Conservation (phyloP, 257 asterid genomes). For the Echium plantagineum region DNA sequence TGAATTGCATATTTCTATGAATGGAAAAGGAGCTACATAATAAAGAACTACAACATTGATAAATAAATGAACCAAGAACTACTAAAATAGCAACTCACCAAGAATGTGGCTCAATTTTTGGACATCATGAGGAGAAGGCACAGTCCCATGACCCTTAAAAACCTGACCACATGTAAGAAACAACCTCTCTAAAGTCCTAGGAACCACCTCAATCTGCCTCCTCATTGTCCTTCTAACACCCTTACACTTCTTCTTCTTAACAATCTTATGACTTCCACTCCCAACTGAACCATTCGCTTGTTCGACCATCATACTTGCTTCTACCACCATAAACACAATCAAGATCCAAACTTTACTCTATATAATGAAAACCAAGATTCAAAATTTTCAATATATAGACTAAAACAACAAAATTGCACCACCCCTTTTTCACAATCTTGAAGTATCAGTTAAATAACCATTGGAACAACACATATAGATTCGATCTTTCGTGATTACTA, state of each 20-base stretch:
- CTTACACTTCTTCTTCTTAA: constrained; percentile 32
- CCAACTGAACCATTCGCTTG: constrained; percentile 10
- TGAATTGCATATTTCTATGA: no score
- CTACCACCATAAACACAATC: background rate
- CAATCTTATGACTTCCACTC: constrained; percentile 12
- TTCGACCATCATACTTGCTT: constrained; percentile 21
- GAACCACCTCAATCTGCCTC: constrained; percentile 16
- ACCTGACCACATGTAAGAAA: constrained; percentile 35
- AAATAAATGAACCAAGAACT: background rate
- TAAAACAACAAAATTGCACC: background rate
- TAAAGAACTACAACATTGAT: no score
- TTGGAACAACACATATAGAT: no score
- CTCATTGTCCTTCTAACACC: constrained; percentile 10
- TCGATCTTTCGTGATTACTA: background rate
- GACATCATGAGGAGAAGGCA: constrained; percentile 40
- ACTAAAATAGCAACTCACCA: constrained; percentile 26
- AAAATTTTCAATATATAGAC: no score
- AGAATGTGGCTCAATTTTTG: constrained; percentile 33
- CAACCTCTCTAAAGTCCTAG: constrained; percentile 31
- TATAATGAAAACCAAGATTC: no score
- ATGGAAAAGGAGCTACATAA: no score
- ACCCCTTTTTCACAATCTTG: background rate
- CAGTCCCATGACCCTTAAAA: constrained; percentile 47
- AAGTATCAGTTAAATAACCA: no score
- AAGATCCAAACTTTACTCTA: background rate